Percentiles rank a stretch among this genome's conserved stretches.
These are phyloP conservation scores for Pseudogymnoascus sp. DNA, from an alignment of 2,329 filamentous ascomycete species.

Conservation along the genomic window DNA sequence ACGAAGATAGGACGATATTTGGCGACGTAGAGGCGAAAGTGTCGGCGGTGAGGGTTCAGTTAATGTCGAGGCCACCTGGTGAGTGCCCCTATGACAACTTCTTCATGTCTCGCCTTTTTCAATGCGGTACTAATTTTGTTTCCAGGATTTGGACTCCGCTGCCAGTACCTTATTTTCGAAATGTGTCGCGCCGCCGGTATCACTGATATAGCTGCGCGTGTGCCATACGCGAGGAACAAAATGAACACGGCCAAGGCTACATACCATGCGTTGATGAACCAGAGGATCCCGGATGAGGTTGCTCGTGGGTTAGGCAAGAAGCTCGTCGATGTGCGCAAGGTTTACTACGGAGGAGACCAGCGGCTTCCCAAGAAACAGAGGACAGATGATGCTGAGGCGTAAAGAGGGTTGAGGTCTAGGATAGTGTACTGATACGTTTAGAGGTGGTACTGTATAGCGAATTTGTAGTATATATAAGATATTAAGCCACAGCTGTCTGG, in stretches of 20 bases:
- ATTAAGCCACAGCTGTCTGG: background rate
- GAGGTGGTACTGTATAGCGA: constrained; percentile 1
- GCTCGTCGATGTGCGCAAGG: constrained; percentile 89
- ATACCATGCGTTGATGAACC: constrained; percentile 71
- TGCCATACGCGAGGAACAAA: constrained; percentile 80
- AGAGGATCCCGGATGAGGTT: constrained; percentile 82
- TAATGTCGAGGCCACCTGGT: constrained; percentile 84
- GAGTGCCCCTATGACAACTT: constrained; percentile 29
- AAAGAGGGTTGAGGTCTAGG: background rate
- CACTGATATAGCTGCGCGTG: constrained; percentile 73
- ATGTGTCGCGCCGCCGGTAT: constrained; percentile 84
- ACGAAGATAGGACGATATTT: constrained; percentile 87
- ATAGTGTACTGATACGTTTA: constrained; percentile 3
- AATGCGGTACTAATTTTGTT: background rate
- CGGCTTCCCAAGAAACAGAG: background rate
- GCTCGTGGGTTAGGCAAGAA: constrained; percentile 87
- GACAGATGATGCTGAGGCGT: background rate
- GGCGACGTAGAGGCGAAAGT: constrained; percentile 78
- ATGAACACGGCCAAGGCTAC: constrained; percentile 98
- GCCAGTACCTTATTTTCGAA: constrained; percentile 86
- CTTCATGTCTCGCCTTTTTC: background rate
- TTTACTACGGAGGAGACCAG: constrained; percentile 73
- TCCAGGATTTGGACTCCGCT: constrained; percentile 85
- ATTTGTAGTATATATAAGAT: constrained; percentile 8
- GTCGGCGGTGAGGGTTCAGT: constrained; percentile 74